Evolutionary conservation across 2,329 filamentous ascomycete species (phyloP), one percentile per base, ranked within the genome.

Genomic region (Cytospora chrysosperma): DNA sequence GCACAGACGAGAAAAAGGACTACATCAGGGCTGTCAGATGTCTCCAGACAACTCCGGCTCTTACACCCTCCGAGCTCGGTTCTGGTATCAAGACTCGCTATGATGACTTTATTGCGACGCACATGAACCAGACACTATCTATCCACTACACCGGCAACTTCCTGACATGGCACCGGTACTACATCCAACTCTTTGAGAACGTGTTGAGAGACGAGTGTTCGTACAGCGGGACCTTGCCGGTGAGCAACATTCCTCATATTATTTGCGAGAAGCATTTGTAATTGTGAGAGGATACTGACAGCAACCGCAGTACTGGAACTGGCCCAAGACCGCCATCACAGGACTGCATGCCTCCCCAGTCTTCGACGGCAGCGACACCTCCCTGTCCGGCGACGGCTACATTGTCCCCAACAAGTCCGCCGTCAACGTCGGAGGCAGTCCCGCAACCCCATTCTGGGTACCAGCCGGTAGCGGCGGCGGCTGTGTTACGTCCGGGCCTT

Each of bases 281-380:
- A 32, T 2, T 19, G 24, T 26, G 34, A 10, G 9, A 21, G 15
- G 12, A 10, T 21, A 59, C 21, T 59, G 49, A 59, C 57, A 34
- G 34, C 34, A 37, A 3, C 30, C 24, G n/a, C 4, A 59, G 50
- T 82, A 81, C 69, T 76, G 76, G 71, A 81, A 82, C 66, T 83
- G 81, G 76, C 76, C 77, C 9, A 78, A 76, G 65, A 80, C 78
- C 68, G 73, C 80, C 0, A 67, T 74, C 3, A 58, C 56, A 34
- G 78, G 83, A 56, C 73, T 78, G 0, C 66, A 71, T 62, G 76
- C 79, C 67, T 82, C 81, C 0, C 79, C 81, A 10, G 69, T 83
- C 47, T 80, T 85, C 65, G 80, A 82, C 61, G 83, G 82, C 57
- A 80, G 79, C 57, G 76, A 75, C 8, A 80, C 77, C 40, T 78